phyloP scores from a whole-genome alignment of 179 eudicot genomes.

The Silene vulgaris region DNA sequence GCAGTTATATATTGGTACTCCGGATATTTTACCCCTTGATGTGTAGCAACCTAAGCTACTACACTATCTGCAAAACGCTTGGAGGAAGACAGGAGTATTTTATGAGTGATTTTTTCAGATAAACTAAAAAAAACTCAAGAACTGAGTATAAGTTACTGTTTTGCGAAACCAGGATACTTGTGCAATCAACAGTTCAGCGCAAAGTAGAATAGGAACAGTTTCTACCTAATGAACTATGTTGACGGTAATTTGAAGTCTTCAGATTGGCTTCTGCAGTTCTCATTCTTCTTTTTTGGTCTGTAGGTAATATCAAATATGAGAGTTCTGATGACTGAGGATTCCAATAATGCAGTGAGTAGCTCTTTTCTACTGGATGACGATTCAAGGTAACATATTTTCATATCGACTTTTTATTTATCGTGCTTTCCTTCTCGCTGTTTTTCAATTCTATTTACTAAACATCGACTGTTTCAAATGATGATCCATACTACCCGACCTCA shows the following conservation, averaged over 20 bases:
- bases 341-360: conserved; percentile 77
- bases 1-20: too few species aligned
- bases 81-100: too few species aligned
- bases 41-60: neutral
- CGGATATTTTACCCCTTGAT: neutral
- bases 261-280: neutral
- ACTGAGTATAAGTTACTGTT: neutral
- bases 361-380: conserved; percentile 87
- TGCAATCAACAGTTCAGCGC: neutral
- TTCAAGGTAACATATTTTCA: conserved; percentile 48
- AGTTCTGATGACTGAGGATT: conserved; percentile 81
- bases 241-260: neutral
- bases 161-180: conserved; percentile 2
- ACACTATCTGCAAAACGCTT: neutral
- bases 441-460: neutral
- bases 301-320: conserved; percentile 86
- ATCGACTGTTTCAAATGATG: too few species aligned
- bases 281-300: neutral
- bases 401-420: neutral
- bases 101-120: too few species aligned
- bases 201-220: neutral
- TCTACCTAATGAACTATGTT: neutral
- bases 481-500: neutral
- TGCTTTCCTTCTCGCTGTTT: neutral
- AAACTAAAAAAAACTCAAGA: neutral